Evolutionary conservation across 2,329 filamentous ascomycete species (phyloP), one percentile per base, ranked within the genome.

Genomic region (Tolypocladium paradoxum): DNA sequence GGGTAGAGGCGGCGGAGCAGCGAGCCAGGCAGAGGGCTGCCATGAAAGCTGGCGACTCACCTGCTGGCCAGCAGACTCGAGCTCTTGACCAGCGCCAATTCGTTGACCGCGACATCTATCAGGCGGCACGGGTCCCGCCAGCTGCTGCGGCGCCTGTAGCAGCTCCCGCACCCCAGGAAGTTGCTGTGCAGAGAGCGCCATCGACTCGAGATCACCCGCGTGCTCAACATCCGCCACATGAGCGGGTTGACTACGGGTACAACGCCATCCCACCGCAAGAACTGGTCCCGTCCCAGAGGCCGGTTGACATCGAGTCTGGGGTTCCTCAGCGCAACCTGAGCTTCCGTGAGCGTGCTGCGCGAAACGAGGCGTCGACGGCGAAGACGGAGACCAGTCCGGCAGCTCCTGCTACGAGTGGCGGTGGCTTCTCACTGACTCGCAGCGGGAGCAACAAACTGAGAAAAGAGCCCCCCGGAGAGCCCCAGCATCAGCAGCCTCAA

Each of bases 1-100:
- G 89, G 48, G 83, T 92, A 5, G 81, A 90, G 65, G 87, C 92
- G 62, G 90, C 90, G 6, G 92, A 96, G 67, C 77, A 83, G 60
- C 79, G 81, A 45, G 80, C 85, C 20, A 81, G 84, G 60, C 84
- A 92, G 63, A 77, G 76, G 60, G 75, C 73, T 14, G 76, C 76
- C 37, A 67, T 70, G 27, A 66, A 62, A 59, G 60, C 68, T 49
- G 60, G 61, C 58, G 58, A 57, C 45, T 61, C 56, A 34, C 57
- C 60, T 33, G 52, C 54, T 18, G 56, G 54, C 18, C 59, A 57
- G 50, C 58, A 59, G 52, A 38, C 54, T 20, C 60, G 53, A 48
- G 51, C 58, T 12, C 60, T 62, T 20, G 61, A 64, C 52, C 63
- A 60, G 34, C 61, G 62, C 48, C 51, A 48, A 18, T 29, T 33